phyloP scores from a whole-genome alignment of 805 yeast genomes.

The Hyphopichia homilentoma region DNA sequence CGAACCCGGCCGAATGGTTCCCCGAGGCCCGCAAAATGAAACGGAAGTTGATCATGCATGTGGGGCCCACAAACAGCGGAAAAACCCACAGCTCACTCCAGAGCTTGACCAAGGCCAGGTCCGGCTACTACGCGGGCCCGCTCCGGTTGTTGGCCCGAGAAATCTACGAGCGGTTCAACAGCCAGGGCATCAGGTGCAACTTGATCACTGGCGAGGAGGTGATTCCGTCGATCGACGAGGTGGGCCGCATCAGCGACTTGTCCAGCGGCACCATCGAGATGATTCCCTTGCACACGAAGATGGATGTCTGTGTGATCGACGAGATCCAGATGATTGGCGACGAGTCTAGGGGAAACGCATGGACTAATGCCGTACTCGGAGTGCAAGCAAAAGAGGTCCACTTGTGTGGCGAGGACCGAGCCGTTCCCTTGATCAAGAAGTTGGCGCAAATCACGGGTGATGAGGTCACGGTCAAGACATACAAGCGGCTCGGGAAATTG shows the following conservation, averaged over 20 bases:
- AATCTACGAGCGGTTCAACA: slow-evolving; percentile 75
- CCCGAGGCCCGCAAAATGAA: slow-evolving; percentile 80
- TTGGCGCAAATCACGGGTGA: slow-evolving; percentile 76
- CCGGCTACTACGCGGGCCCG: slow-evolving; percentile 95
- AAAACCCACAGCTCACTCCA: slow-evolving; percentile 83
- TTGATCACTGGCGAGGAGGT: slow-evolving; percentile 95
- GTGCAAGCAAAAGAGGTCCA: slow-evolving; percentile 83
- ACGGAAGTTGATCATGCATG: slow-evolving; percentile 83
- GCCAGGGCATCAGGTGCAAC: slow-evolving; percentile 68
- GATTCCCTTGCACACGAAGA: slow-evolving; percentile 63
- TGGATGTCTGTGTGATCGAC: slow-evolving; percentile 89
- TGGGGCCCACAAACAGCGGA: slow-evolving; percentile 97
- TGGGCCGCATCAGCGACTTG: slow-evolving; percentile 69
- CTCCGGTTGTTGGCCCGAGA: slow-evolving; percentile 87
- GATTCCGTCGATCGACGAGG: slow-evolving; percentile 60
- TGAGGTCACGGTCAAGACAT: slow-evolving; percentile 62
- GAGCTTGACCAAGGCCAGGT: slow-evolving; percentile 56
- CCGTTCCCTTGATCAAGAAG: slow-evolving; percentile 61
- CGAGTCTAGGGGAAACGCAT: slow-evolving; percentile 78
- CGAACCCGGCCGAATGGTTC: slow-evolving; percentile 57
- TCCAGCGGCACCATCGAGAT: slow-evolving; percentile 92
- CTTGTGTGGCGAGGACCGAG: slow-evolving; percentile 88
- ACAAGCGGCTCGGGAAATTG: slow-evolving; percentile 72
- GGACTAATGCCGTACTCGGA: slow-evolving; percentile 91
- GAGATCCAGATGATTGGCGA: slow-evolving; percentile 96